Evolutionary conservation across 139 green algal genomes (phyloP), one percentile per base, ranked within the genome.

Genomic region (Coccomyxa sp.): DNA sequence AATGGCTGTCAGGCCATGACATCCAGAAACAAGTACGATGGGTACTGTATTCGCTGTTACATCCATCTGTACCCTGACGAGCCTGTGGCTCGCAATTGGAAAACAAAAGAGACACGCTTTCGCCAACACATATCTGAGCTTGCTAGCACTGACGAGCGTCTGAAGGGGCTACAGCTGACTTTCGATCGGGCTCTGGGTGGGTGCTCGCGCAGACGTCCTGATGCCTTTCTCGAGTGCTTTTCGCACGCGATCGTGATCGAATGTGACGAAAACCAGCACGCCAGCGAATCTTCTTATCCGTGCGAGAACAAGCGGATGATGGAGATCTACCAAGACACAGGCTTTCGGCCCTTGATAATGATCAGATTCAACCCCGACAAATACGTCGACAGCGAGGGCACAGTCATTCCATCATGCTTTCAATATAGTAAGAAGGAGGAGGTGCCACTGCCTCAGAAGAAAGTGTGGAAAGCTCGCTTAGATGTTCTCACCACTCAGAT

Each of bases 11-110:
- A 14, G 44, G 14, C 14, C 44, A 58, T 58, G 44, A 58, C 44
- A 58, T 14, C 44, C 44, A 58, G 44, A 14, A 58, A 58, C 12
- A 58, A 58, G 44, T 58, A 58, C 44, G 44, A 58, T 58, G 44
- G 44, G 44, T 58, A 58, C 44, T 58, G 44, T 58, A 58, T 58
- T 58, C 44, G 44, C 44, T 58, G 44, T 58, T 58, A 58, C 44
- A 58, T 58, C 44, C 44, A 58, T 58, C 10, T 58, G 12, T 58
- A 27, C 14, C 44, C 44, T 14, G 44, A 58, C 14, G 14, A 58
- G 14, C 10, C 12, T 58, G 44, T 58, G 12, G 10, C 44, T 58
- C 44, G 44, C 14, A 14, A 58, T 58, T 58, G 44, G 44, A 58
- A 58, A 58, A 58, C 44, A 14, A 58, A 58, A 58, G 44, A 58